These are phyloP conservation scores for Rhodotorula sp. DNA, from an alignment of 1,284 basidiomycete species.

Conservation along the genomic window DNA sequence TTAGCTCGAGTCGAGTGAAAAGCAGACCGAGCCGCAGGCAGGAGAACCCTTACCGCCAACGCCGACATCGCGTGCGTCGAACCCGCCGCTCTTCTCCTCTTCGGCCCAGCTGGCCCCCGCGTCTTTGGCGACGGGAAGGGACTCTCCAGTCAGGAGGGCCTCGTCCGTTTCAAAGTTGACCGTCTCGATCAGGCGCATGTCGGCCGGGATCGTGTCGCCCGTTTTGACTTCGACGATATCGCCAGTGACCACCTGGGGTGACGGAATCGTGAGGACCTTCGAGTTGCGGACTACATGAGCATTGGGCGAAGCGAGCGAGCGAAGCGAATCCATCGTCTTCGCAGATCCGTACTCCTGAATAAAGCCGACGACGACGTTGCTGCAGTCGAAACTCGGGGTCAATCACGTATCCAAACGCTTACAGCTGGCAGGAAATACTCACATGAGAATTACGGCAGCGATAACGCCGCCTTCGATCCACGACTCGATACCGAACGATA, in stretches of 20 bases:
- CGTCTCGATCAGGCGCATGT: slow-evolving; percentile 55
- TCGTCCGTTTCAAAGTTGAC: slow-evolving; percentile 60
- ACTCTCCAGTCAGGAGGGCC: slow-evolving; percentile 67
- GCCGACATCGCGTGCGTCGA: slow-evolving; percentile 46
- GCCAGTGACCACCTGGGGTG: slow-evolving; percentile 61
- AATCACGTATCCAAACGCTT: not conserved
- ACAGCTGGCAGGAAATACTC: not conserved
- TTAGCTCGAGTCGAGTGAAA: not conserved
- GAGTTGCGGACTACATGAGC: slow-evolving; percentile 61
- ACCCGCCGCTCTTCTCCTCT: slow-evolving; percentile 42
- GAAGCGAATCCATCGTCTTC: slow-evolving; percentile 61
- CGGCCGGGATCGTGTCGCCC: slow-evolving; percentile 62
- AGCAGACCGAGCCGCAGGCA: too few relatives aligned
- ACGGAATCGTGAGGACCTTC: slow-evolving; percentile 56
- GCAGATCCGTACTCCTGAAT: slow-evolving; percentile 56
- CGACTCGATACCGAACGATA: slow-evolving; percentile 63
- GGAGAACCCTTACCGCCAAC: slow-evolving; percentile 41
- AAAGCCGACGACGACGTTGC: slow-evolving; percentile 51
- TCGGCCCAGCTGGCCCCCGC: slow-evolving; percentile 50
- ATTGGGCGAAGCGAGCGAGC: slow-evolving; percentile 61
- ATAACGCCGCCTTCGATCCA: slow-evolving; percentile 61
- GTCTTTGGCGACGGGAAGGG: slow-evolving; percentile 63
- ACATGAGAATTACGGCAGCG: slow-evolving; percentile 14
- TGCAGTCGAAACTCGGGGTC: slow-evolving; percentile 48
- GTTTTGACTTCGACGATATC: slow-evolving; percentile 48